Evolutionary conservation across 805 yeast genomes (phyloP), one percentile per base, ranked within the genome.

Genomic region (Lipomyces starkeyi): DNA sequence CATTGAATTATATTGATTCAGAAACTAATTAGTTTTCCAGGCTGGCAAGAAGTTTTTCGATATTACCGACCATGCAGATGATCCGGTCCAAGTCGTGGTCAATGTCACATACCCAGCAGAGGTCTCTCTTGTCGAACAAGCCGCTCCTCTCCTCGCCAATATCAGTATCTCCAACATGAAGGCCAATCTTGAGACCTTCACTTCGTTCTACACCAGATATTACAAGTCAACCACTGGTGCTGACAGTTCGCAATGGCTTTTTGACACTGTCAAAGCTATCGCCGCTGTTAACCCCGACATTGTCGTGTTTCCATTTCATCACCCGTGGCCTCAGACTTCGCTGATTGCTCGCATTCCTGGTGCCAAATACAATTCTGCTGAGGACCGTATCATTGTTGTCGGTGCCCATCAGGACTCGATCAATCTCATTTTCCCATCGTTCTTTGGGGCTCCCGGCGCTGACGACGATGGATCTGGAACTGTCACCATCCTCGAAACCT

Each of bases 381-480:
- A 84, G 27, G 82, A 83, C 59, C 74, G 70, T 29, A 78, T 83
- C 4, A 88, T 94, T 1, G 87, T 94, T 17, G 85, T 94, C 53
- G 97, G 97, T 0, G 90, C 96, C 32, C 98, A 94, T 79, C 91
- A 89, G 76, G 98, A 94, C 77, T 89, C 97, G 1, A 84, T 88
- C 71, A 92, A 91, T 76, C 81, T 91, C 64, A 72, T 91, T 56
- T 83, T 91, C 65, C 97, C 97, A 9, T 83, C 83, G 57, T 70
- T 87, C 22, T 76, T 90, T 71, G 83, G 86, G 29, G 91, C 97
- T 0, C 97, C 97, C 1, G 98, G 98, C 2, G 98, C 97, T 2
- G 98, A 94, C 76, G 98, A 94, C 76, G 91, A 93, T 78, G 97
- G 97, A 1, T 87, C 93, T 2, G 98, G 98, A 9, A 89, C 93